phyloP scores from a whole-genome alignment of 257 asterid genomes.

The Penstemon eatonii region DNA sequence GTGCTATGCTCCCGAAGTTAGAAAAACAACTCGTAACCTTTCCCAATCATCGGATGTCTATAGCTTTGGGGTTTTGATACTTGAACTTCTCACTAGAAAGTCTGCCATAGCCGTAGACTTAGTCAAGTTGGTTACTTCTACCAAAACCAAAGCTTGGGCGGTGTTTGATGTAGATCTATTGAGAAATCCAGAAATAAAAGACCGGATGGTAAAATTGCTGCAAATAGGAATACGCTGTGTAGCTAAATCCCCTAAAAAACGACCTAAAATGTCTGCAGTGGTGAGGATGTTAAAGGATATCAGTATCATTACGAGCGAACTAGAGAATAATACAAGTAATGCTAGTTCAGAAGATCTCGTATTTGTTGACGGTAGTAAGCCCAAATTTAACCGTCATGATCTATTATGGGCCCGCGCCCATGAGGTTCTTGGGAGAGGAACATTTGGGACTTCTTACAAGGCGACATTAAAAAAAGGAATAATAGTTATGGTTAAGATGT shows the following conservation, averaged over 20 bases:
- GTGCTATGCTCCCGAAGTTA: not conserved
- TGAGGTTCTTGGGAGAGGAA: not conserved
- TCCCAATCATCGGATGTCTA: conserved; percentile 27
- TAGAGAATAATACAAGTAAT: not conserved
- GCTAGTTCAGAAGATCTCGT: not conserved
- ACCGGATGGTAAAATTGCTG: not conserved
- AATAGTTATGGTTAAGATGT: conserved; percentile 4
- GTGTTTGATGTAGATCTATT: conserved; percentile 4
- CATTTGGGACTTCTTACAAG: not conserved
- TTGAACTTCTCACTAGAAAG: conserved; percentile 36
- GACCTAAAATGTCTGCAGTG: conserved; percentile 27
- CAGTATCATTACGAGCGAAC: not conserved
- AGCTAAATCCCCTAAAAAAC: conserved; percentile 18
- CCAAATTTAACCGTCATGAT: not conserved
- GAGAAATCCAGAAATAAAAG: no score
- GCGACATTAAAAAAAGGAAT: not conserved
- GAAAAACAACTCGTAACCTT: not conserved
- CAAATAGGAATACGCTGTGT: conserved; percentile 19
- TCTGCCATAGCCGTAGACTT: conserved; percentile 18
- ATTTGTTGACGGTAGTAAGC: not conserved
- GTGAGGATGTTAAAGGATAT: conserved; percentile 25
- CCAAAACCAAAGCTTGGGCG: not conserved
- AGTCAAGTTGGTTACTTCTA: not conserved
- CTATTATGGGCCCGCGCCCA: not conserved
- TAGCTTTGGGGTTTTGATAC: conserved; percentile 32